Base-by-base conservation (phyloP, 2,329 filamentous ascomycete species). In the Diplodia intermedia region DNA sequence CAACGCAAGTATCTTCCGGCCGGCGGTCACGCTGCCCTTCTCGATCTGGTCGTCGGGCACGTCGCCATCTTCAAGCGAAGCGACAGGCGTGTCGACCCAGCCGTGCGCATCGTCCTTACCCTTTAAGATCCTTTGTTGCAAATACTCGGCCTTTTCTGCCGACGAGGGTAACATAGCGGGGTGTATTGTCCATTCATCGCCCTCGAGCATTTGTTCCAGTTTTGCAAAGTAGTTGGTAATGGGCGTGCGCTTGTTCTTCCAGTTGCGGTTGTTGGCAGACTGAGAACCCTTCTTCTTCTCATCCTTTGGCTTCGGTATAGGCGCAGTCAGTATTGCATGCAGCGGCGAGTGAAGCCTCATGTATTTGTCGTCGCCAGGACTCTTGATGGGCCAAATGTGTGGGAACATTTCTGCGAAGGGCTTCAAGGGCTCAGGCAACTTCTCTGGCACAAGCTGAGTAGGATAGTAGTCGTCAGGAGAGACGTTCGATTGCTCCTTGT, bases 341-440 rank as follows among this genome's bases (percentile, higher is more conserved):
- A 98, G 82, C 2, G 95, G 94, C 4, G 95, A 98, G 79, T 96
- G 91, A 75, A 99, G 88, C 75, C 89, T 91, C 72, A 87, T 88
- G 74, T 90, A 87, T 76, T 89, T 91, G 71, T 93, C 90, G 77
- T 98, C 94, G 4, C 94, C 95, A 2, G 93, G 92, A 0, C 93
- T 91, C 76, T 89, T 91, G 68, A 97, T 88, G 11, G 94, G 94
- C 93, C 95, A 97, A 49, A 97, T 82, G 73, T 95, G 90, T 9
- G 89, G 84, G 72, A 99, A 98, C 77, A 97, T 91, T 69, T 92
- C 88, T 50, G 91, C 89, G 69, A 97, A 87, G 1, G 89, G 88
- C 75, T 88, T 79, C 49, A 85, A 71, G 6, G 79, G 73, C 23
- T 74, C 73, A 11, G 83, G 81, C 26, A 86, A 68, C 54, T 77